Evolutionary conservation across 495 filamentous ascomycete genomes (phyloP), one percentile per base, ranked within the genome.

Genomic region (Tuber umbilicatum): DNA sequence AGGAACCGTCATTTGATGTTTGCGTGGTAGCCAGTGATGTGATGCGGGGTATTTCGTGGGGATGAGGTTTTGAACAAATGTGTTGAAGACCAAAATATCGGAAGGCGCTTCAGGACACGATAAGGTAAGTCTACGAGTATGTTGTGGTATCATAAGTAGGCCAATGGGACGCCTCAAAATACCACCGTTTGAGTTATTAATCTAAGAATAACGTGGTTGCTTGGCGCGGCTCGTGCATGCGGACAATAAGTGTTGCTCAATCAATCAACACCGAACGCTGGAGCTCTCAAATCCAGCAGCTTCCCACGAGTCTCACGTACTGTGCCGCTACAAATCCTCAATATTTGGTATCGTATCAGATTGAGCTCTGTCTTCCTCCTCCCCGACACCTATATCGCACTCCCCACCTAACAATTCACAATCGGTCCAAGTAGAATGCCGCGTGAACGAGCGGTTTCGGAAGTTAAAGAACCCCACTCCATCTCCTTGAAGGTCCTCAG

Each of bases 401-500:
- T 14, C 55, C 14, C 55, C 27, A 17, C 55, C 55, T 64, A 19
- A 35, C 27, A 64, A 35, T 64, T 64, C 27, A 3, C 27, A 64
- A 64, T 64, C 55, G 6, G 55, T 64, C 69, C 69, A n/a, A 14
- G 31, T n/a, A 72, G 68, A 39, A 82, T 82, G 81, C 76, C 81
- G 37, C 80, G 81, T 40, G 81, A 82, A 70, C 75, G 81, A 72
- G 75, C 80, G 47, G 67, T 79, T 47, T 82, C 81, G 27, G 80
- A 82, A 70, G 78, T 73, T 35, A 78, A 79, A 75, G 77, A 78
- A 69, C 80, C 82, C 80, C 79, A 85, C 78, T 77, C 73, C 60
- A 75, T 82, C 70, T 72, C 81, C 70, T 74, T 82, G 39, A 82
- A 82, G 85, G 86, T 87, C 27, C 80, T 89, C 74, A 86, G 88